Conservation (phyloP, 1,139 yeast genomes). For the Oligophagozyma castellii region DNA sequence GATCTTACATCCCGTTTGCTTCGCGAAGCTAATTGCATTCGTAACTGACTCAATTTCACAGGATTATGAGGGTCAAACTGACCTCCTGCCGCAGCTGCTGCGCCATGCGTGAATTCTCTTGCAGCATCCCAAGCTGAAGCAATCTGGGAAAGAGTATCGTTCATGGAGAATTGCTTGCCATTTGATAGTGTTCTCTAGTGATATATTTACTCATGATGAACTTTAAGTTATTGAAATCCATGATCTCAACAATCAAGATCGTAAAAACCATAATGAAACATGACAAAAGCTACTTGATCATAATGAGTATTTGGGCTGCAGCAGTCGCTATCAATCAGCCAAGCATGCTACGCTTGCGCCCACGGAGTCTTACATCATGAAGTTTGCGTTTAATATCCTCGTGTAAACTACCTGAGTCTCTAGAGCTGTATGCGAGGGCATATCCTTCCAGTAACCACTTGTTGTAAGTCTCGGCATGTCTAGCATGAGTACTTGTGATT, state of each 20-base stretch:
- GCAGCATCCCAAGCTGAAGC: conserved; percentile 68
- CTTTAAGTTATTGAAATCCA: too few relatives aligned
- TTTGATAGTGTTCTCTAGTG: conserved; percentile 1
- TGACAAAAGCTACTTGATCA: too few relatives aligned
- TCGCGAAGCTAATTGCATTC: conserved; percentile 52
- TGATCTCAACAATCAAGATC: too few relatives aligned
- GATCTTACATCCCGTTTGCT: conserved; percentile 55
- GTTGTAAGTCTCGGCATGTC: conserved; percentile 48
- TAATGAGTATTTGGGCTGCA: too few relatives aligned
- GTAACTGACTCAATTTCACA: conserved; percentile 50
- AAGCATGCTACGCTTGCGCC: conserved; percentile 88
- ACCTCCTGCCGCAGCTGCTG: conserved; percentile 68
- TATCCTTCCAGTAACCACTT: conserved; percentile 70
- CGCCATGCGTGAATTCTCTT: conserved; percentile 63
- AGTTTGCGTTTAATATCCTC: conserved; percentile 55
- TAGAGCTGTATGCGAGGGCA: conserved; percentile 28
- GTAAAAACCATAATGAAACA: too few relatives aligned
- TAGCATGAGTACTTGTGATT: conserved; percentile 77
- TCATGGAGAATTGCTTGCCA: conserved; percentile 33
- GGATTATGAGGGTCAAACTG: too few relatives aligned
- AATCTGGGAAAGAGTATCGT: conserved; percentile 37
- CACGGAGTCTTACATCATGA: conserved; percentile 79
- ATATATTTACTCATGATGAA: too few relatives aligned
- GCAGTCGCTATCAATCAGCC: too few relatives aligned
- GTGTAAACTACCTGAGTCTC: conserved; percentile 31